Evolutionary conservation across 2,329 filamentous ascomycete genomes (phyloP), one percentile per base, ranked within the genome.

Genomic region (Mycosphaerelloides madeirae): DNA sequence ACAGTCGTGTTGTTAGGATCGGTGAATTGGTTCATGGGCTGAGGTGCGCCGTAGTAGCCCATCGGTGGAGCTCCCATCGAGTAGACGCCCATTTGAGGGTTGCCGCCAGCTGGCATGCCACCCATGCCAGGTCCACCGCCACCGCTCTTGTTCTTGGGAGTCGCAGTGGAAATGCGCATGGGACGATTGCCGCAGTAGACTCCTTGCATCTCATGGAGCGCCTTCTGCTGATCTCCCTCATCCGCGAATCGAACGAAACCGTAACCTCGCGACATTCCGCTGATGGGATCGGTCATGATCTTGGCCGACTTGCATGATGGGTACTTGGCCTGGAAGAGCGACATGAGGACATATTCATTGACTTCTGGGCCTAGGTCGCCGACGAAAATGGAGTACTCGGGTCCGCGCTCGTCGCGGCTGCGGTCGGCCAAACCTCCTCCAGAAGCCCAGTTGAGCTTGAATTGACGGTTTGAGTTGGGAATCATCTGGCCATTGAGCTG

Each of bases 1-100:
- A 98, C 93, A 15, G 93, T 98, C 14, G 93, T 98, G 75, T 98
- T 98, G 80, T 98, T 98, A 11, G 93, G 93, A 62, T 98, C 93
- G 29, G 93, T 98, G 76, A 98, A 98, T 73, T 98, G 93, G 74
- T 98, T 98, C 93, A 98, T 97, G 55, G 84, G 83, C 68, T 87
- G 83, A 52, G 81, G 81, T 57, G 80, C 75, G 50, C 79, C 81
- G 63, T 81, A 83, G 67, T 79, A 81, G 50, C 78, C 77, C 72
- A 85, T 80, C 29, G 80, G 81, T 46, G 83, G 81, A 58, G 76
- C 79, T 51, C 81, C 80, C 82, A 86, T 85, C 19, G 73, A 75
- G 66, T 85, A 85, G 76, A 84, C 82, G 64, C 81, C 80, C 56
- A 77, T 71, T 53, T 73, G 76, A 52, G 60, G 68, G 29, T 60